Percentiles rank a stretch among this genome's conserved stretches.
These are phyloP conservation scores for Botrytis elliptica DNA, from an alignment of 2,329 filamentous ascomycete genomes.

Conservation along the genomic window DNA sequence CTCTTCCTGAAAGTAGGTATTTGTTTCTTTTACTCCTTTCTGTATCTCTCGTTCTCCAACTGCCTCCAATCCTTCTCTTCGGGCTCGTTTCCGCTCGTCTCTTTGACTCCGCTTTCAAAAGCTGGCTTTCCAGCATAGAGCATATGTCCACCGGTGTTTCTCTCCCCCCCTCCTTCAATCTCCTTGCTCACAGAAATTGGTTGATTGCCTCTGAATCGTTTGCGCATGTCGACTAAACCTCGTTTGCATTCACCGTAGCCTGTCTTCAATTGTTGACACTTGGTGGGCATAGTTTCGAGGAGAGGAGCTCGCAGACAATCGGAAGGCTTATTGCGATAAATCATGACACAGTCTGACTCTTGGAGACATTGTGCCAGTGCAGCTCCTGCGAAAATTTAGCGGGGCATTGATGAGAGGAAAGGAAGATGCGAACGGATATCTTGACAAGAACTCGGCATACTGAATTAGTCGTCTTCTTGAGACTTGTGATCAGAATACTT, in stretches of 20 bases:
- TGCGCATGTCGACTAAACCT: slow-evolving; percentile 97
- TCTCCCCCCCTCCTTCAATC: slow-evolving; percentile 53
- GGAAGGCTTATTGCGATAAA: slow-evolving; percentile 79
- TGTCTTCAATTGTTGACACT: slow-evolving; percentile 90
- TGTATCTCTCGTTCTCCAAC: slow-evolving; percentile 61
- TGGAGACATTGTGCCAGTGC: slow-evolving; percentile 94
- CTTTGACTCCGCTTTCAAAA: slow-evolving; percentile 62
- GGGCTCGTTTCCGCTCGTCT: slow-evolving; percentile 66
- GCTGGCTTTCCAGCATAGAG: slow-evolving; percentile 77
- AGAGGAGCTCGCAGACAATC: slow-evolving; percentile 87
- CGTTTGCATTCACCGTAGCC: slow-evolving; percentile 94
- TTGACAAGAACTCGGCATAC: slow-evolving; percentile 94
- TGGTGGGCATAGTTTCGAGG: slow-evolving; percentile 74
- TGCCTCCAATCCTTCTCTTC: slow-evolving; percentile 62
- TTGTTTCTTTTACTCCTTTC: slow-evolving; percentile 34
- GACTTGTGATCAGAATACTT: not conserved
- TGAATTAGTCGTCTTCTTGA: not conserved
- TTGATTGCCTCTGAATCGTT: slow-evolving; percentile 92
- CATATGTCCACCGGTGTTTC: slow-evolving; percentile 54
- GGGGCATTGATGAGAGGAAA: slow-evolving; percentile 13
- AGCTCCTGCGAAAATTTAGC: slow-evolving; percentile 59
- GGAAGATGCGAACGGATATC: slow-evolving; percentile 69
- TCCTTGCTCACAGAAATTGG: slow-evolving; percentile 68
- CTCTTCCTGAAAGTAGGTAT: not conserved
- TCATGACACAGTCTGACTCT: slow-evolving; percentile 93